Base-by-base conservation (phyloP, 176 grass and related monocot genomes). In the Carex littledalei region DNA sequence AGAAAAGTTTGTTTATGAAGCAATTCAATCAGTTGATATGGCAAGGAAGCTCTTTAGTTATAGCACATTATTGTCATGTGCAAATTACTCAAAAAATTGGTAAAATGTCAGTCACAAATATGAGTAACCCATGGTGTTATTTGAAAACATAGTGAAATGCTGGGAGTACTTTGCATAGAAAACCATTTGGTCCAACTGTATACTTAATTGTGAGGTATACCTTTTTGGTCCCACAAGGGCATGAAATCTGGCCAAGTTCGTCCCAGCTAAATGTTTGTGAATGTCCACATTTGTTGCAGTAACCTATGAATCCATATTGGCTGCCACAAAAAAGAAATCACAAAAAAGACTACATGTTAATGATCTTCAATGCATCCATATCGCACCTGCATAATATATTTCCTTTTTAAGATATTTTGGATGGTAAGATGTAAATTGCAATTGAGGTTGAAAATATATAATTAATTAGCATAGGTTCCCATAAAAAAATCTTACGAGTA, bases 201-300 rank as follows among this genome's bases (percentile, higher is more conserved):
- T 63, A 79, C 3, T 82, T 77, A 17, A 78, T 34, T 90, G 65
- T 90, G 84, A 13, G 34, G 62, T 77, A 88, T 92, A 98, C 96
- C 87, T 88, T 81, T 88, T 34, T 86, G 59, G 82, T 79, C 77
- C 88, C 85, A 87, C 91, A 98, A 15, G 88, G 53, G 66, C 95
- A 98, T 66, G 87, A 87, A 82, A 98, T 92, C 66, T 89, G 87
- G 31, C 91, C 93, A 78, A 98, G 85, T 84, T 98, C 96, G 24
- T 89, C 70, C 91, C 94, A 98, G 82, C 86, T 85, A 92, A 89
- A 94, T 85, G 88, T 93, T 82, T 89, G 88, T 67, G 93, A 88
- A 70, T 98, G 91, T 24, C 91, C 93, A 82, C 96, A 95, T 71
- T 63, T 86, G 61, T 92, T 94, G 88, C 93, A 98, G 53, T 98